Evolutionary conservation across 2,329 filamentous ascomycete genomes (phyloP).

Genomic region (Diaporthe ilicicola): DNA sequence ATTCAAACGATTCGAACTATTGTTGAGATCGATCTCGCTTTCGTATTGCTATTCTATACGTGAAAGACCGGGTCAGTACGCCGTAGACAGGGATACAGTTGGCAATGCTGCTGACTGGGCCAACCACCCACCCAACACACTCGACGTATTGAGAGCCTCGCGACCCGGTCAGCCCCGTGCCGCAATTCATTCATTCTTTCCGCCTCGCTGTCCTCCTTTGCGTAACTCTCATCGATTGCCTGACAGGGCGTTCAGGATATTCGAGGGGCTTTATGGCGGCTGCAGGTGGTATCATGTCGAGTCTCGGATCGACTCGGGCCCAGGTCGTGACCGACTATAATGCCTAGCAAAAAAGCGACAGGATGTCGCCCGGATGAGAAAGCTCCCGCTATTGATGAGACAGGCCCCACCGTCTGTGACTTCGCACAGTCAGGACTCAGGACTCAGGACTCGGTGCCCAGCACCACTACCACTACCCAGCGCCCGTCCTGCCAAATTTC

Average conservation of each 20-base stretch:
- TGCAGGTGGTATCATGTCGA: slow-evolving; percentile 12
- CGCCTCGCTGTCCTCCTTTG: neutral
- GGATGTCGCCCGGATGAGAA: slow-evolving; percentile 7
- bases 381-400: slow-evolving; percentile 17
- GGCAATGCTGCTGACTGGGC: neutral
- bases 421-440: neutral
- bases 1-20: neutral
- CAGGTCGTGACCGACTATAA: neutral
- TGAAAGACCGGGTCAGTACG: neutral
- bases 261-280: neutral
- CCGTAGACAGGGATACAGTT: neutral
- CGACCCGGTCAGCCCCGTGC: too few species aligned
- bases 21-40: neutral
- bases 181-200: too few species aligned
- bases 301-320: slow-evolving; percentile 17
- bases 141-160: too few species aligned
- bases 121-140: neutral
- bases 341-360: slow-evolving; percentile 1
- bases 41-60: neutral
- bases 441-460: neutral
- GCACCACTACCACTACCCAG: neutral
- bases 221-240: neutral
- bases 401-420: slow-evolving; percentile 13
- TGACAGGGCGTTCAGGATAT: slow-evolving; percentile 5
- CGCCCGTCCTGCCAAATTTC: neutral